Conservation (phyloP, 768 basidiomycete genomes). For the Tylopilus intermedius region DNA sequence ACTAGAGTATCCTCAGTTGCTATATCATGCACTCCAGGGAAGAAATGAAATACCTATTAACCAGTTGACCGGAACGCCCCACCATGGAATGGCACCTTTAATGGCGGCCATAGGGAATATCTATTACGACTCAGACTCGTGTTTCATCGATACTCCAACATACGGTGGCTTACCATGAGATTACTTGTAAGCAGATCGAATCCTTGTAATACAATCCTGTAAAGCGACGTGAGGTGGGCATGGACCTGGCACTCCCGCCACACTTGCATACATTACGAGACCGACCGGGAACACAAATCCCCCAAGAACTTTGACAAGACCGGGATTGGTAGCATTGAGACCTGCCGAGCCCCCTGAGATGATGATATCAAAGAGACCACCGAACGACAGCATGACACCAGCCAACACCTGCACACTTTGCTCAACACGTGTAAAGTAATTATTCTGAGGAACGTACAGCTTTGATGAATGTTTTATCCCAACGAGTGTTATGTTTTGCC, state of each 20-base stretch:
- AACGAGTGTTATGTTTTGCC: slow-evolving; percentile 59
- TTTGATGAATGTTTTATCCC: slow-evolving; percentile 59
- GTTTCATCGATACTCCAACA: no score
- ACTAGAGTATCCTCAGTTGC: slow-evolving; percentile 4
- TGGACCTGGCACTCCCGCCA: not conserved
- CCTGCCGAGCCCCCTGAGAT: slow-evolving; percentile 54
- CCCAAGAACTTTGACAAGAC: slow-evolving; percentile 59
- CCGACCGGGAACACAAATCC: slow-evolving; percentile 74
- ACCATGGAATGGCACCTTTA: slow-evolving; percentile 62
- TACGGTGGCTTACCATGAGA: slow-evolving; percentile 51
- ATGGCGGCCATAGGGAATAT: slow-evolving; percentile 64
- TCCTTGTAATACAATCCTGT: slow-evolving; percentile 69
- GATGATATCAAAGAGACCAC: slow-evolving; percentile 59
- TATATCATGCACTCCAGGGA: not conserved
- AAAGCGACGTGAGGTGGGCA: not conserved
- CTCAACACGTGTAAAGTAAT: not conserved
- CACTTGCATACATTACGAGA: slow-evolving; percentile 58
- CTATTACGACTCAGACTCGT: slow-evolving; percentile 30
- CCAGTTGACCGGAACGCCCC: slow-evolving; percentile 67
- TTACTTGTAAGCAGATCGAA: slow-evolving; percentile 71
- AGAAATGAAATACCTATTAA: slow-evolving; percentile 50
- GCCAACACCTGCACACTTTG: slow-evolving; percentile 48
- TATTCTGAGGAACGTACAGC: slow-evolving; percentile 43
- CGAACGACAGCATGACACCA: slow-evolving; percentile 72
- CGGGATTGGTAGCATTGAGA: slow-evolving; percentile 52